Conservation (phyloP, 768 basidiomycete species). For the Suillus luteus region DNA sequence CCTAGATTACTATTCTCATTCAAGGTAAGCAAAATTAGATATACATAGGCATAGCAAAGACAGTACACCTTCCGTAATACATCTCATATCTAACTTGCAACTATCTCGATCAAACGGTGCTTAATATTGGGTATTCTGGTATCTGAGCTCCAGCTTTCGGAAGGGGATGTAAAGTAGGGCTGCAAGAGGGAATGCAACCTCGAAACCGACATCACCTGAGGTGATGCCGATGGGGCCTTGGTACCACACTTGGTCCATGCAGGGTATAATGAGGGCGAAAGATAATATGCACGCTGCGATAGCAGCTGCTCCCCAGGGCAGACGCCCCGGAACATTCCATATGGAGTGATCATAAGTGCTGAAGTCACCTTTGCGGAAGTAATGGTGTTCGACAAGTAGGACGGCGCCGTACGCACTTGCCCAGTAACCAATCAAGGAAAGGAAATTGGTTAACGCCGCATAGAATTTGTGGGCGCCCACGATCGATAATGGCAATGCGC, state of each 20-base stretch:
- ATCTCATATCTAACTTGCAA: not conserved
- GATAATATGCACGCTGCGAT: slow-evolving; percentile 50
- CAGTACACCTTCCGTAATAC: not conserved
- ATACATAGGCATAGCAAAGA: not conserved
- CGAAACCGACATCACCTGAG: slow-evolving; percentile 74
- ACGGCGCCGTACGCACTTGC: slow-evolving; percentile 58
- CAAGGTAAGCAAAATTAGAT: not conserved
- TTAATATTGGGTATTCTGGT: slow-evolving; percentile 27
- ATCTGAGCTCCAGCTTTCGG: slow-evolving; percentile 48
- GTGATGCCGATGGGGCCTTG: slow-evolving; percentile 63
- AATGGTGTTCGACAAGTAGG: slow-evolving; percentile 64
- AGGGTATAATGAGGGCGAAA: slow-evolving; percentile 60
- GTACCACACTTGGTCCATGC: slow-evolving; percentile 74
- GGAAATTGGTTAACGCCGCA: slow-evolving; percentile 59
- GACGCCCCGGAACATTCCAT: slow-evolving; percentile 52
- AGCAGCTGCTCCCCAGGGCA: slow-evolving; percentile 69
- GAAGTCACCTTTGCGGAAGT: slow-evolving; percentile 58
- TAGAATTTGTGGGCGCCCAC: slow-evolving; percentile 72
- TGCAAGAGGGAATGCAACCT: slow-evolving; percentile 55
- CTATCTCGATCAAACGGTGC: not conserved
- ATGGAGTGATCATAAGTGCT: slow-evolving; percentile 46
- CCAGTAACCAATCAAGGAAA: slow-evolving; percentile 73
- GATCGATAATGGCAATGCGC: slow-evolving; percentile 68
- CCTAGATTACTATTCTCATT: not conserved
- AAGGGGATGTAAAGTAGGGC: slow-evolving; percentile 55